Percentiles rank a stretch among this genome's conserved stretches.
phyloP scores from a whole-genome alignment of 1,284 basidiomycete species.

The Cryptococcus amylolentus region DNA sequence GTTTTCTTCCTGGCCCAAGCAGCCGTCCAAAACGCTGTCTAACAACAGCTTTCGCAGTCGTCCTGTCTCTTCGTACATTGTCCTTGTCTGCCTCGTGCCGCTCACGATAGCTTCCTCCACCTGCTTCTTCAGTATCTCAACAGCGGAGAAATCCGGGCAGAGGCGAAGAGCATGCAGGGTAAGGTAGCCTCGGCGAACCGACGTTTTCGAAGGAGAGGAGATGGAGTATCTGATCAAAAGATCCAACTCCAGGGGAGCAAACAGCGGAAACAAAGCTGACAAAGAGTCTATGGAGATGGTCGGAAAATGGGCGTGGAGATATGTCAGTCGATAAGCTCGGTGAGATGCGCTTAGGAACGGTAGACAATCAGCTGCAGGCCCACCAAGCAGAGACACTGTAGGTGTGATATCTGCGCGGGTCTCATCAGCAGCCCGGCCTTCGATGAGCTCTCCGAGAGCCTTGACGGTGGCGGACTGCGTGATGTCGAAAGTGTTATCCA shows the following conservation, averaged over 20 bases:
- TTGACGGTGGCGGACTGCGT: conserved; percentile 21
- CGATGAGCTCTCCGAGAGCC: conserved; percentile 29
- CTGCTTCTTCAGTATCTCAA: conserved; percentile 59
- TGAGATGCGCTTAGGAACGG: conserved; percentile 22
- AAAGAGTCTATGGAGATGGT: conserved; percentile 60
- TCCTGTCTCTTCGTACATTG: conserved; percentile 84
- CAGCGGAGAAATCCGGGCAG: conserved; percentile 60
- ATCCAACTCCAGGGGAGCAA: conserved; percentile 68
- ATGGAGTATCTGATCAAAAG: conserved; percentile 71
- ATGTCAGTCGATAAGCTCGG: conserved; percentile 39
- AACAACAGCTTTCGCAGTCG: conserved; percentile 66
- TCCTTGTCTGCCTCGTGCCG: conserved; percentile 62
- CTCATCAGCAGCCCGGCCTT: conserved; percentile 17
- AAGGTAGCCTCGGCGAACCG: conserved; percentile 60
- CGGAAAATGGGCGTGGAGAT: conserved; percentile 54
- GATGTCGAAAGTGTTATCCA: conserved; percentile 11
- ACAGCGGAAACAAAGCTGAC: conserved; percentile 68
- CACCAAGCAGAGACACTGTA: not conserved
- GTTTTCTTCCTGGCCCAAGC: conserved; percentile 73
- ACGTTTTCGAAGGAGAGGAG: conserved; percentile 19
- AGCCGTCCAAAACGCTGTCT: conserved; percentile 62
- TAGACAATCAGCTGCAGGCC: not conserved
- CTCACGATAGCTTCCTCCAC: conserved; percentile 59
- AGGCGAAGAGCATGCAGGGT: conserved; percentile 60
- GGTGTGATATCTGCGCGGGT: conserved; percentile 5